Conservation (phyloP, 2,329 filamentous ascomycete genomes). For the Endocalyx cinctus region DNA sequence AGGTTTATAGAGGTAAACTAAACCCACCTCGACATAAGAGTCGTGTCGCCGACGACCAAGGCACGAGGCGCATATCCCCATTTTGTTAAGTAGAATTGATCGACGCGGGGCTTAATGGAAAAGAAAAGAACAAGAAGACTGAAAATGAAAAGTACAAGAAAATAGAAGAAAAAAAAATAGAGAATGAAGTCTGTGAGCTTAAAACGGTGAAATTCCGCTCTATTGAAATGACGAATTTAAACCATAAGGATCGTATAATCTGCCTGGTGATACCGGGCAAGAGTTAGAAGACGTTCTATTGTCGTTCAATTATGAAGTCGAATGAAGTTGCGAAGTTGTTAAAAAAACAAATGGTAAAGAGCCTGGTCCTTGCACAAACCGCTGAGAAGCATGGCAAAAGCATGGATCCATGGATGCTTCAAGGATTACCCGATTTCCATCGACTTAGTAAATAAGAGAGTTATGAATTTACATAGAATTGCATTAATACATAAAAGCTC, state of each 20-base stretch:
- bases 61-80: slow-evolving; percentile 61
- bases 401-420: too few species aligned
- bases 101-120: too few species aligned
- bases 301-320: slow-evolving; percentile 10
- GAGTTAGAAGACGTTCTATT: slow-evolving; percentile 24
- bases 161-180: slow-evolving; percentile 6
- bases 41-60: slow-evolving; percentile 48
- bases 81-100: too few species aligned
- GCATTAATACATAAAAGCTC: too few species aligned
- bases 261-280: slow-evolving; percentile 24
- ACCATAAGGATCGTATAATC: slow-evolving; percentile 30
- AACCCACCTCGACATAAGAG: slow-evolving; percentile 51
- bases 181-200: slow-evolving; percentile 17
- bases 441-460: too few species aligned
- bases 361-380: too few species aligned
- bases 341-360: too few species aligned
- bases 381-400: too few species aligned
- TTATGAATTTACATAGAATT: too few species aligned
- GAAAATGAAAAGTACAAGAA: slow-evolving; percentile 5
- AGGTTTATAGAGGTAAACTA: neutral
- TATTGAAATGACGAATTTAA: slow-evolving; percentile 12
- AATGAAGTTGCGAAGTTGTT: slow-evolving; percentile 19
- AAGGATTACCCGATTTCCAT: too few species aligned
- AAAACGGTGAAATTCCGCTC: too few species aligned
- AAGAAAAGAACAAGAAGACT: neutral